Evolutionary conservation across 768 basidiomycete genomes (phyloP).

Genomic region (Ephemerocybe angulata): DNA sequence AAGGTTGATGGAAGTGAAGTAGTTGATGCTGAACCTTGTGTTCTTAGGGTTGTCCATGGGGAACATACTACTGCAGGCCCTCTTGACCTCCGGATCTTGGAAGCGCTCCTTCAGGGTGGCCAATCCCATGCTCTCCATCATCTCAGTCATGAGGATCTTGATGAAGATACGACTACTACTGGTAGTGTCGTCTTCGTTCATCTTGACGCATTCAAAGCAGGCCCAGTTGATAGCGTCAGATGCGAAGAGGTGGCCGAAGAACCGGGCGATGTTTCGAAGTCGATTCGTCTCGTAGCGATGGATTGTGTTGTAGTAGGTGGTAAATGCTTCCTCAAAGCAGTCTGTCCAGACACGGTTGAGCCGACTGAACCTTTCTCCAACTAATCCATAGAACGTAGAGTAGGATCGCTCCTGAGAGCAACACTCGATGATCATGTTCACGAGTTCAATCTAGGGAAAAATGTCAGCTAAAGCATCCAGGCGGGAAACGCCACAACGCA

Average conservation of each 20-base stretch:
- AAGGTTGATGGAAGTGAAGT: constrained; percentile 92
- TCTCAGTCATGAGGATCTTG: constrained; percentile 94
- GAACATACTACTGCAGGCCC: constrained; percentile 81
- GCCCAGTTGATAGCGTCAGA: constrained; percentile 90
- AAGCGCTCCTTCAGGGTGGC: constrained; percentile 85
- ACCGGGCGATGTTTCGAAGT: constrained; percentile 92
- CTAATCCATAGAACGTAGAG: constrained; percentile 93
- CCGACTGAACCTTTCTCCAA: constrained; percentile 95
- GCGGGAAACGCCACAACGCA: constrained; percentile 29
- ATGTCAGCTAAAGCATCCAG: background rate
- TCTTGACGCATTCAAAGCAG: constrained; percentile 76
- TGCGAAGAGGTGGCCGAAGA: constrained; percentile 90
- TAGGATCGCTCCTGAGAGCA: constrained; percentile 99
- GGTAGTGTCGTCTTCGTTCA: constrained; percentile 98
- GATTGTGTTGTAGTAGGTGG: constrained; percentile 89
- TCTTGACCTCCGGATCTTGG: constrained; percentile 77
- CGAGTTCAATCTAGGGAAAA: constrained; percentile 74
- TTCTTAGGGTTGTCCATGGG: constrained; percentile 95
- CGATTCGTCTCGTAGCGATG: constrained; percentile 99
- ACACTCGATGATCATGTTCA: constrained; percentile 99
- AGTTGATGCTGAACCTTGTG: constrained; percentile 95
- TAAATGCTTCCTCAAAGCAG: constrained; percentile 81
- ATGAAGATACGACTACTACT: constrained; percentile 94
- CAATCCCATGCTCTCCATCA: constrained; percentile 92
- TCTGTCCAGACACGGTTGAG: constrained; percentile 95